These are phyloP conservation scores for Toxicodendron radicans DNA, from an alignment of 345 rosid species.

Conservation along the genomic window DNA sequence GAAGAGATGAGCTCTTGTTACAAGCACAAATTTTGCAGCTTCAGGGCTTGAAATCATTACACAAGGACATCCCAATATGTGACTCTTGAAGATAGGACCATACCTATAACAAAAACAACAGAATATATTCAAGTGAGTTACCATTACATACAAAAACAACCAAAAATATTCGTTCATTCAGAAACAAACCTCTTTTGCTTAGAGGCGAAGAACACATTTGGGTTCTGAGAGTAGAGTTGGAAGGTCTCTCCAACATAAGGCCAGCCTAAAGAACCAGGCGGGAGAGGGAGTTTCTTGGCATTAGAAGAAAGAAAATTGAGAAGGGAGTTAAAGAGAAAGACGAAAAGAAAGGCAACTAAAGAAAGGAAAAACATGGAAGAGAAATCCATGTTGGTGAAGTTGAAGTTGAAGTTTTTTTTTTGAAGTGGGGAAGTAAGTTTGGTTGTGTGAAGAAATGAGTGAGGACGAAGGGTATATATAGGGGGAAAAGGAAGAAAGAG, in stretches of 20 bases:
- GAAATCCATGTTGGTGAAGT: slow-evolving; percentile 35
- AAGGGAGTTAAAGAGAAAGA: slow-evolving; percentile 32
- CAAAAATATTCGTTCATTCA: no score
- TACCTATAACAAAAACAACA: slow-evolving; percentile 35
- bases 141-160: not conserved
- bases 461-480: slow-evolving; percentile 35
- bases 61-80: slow-evolving; percentile 82
- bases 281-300: slow-evolving; percentile 52
- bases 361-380: slow-evolving; percentile 17
- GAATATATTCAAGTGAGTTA: not conserved
- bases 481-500: not conserved
- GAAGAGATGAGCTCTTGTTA: slow-evolving; percentile 66
- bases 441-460: slow-evolving; percentile 24
- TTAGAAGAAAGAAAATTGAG: slow-evolving; percentile 25
- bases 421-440: not conserved
- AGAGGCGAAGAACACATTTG: slow-evolving; percentile 73
- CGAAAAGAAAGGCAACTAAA: slow-evolving; percentile 28
- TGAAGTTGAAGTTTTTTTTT: not conserved
- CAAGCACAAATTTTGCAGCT: slow-evolving; percentile 73
- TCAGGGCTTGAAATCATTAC: slow-evolving; percentile 89
- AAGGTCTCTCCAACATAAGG: slow-evolving; percentile 87
- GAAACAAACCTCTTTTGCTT: slow-evolving; percentile 51
- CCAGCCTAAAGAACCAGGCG: slow-evolving; percentile 87
- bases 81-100: slow-evolving; percentile 80
- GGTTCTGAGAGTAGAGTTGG: slow-evolving; percentile 88